Conservation (phyloP, 1,284 basidiomycete species). For the Fomitopsis betulina region DNA sequence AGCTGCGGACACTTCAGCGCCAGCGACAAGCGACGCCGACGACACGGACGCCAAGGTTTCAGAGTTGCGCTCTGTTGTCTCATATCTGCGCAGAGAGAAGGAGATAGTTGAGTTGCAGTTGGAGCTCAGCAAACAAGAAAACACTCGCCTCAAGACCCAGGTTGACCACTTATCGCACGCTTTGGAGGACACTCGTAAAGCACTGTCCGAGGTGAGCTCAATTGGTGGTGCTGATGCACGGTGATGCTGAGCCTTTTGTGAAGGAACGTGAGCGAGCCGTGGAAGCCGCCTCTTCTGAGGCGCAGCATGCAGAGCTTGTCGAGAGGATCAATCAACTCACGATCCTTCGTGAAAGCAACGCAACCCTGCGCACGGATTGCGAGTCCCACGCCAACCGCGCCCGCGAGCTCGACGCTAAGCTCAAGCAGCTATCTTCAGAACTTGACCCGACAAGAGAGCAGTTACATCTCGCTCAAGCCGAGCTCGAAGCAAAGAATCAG, state of each 20-base stretch:
- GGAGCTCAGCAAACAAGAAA: slow-evolving; percentile 84
- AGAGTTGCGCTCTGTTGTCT: slow-evolving; percentile 77
- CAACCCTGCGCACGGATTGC: slow-evolving; percentile 75
- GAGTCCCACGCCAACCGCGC: slow-evolving; percentile 64
- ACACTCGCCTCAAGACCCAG: slow-evolving; percentile 68
- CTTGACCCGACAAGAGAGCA: slow-evolving; percentile 77
- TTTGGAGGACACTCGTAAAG: slow-evolving; percentile 65
- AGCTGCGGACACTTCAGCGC: slow-evolving; percentile 51
- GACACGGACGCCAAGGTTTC: slow-evolving; percentile 57
- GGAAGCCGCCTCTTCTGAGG: slow-evolving; percentile 64
- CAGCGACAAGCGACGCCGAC: slow-evolving; percentile 36
- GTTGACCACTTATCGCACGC: slow-evolving; percentile 69
- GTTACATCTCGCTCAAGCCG: slow-evolving; percentile 63
- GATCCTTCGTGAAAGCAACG: slow-evolving; percentile 85
- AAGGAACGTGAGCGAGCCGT: slow-evolving; percentile 79
- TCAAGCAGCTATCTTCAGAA: slow-evolving; percentile 57
- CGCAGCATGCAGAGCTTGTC: slow-evolving; percentile 81
- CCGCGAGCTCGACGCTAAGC: slow-evolving; percentile 58
- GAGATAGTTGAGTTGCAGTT: slow-evolving; percentile 87
- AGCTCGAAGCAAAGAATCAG: slow-evolving; percentile 66
- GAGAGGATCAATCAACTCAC: slow-evolving; percentile 88
- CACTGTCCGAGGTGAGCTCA: slow-evolving; percentile 54
- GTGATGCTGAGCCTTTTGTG: not conserved
- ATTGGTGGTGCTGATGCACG: slow-evolving; percentile 1
- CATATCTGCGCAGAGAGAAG: slow-evolving; percentile 85